phyloP scores from a whole-genome alignment of 2,329 filamentous ascomycete species.

The Alternaria panax region DNA sequence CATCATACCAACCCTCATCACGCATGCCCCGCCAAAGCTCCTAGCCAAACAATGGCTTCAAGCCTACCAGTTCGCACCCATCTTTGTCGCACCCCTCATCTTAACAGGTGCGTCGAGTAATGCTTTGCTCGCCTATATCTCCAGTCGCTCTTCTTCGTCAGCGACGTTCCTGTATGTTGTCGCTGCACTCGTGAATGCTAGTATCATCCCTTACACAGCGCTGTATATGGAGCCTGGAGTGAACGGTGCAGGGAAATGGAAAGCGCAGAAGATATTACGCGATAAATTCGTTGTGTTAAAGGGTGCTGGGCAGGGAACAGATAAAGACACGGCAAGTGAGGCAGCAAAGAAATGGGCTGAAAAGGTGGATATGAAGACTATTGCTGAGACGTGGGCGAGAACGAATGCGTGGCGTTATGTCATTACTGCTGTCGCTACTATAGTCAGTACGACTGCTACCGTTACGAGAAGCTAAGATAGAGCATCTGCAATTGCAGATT shows the following conservation, averaged over 20 bases:
- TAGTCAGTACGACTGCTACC: conserved; percentile 26
- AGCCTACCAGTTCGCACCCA: conserved; percentile 48
- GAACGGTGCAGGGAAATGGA: conserved; percentile 52
- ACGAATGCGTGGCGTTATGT: conserved; percentile 29
- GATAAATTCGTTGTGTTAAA: conserved; percentile 29
- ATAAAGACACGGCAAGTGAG: conserved; percentile 24
- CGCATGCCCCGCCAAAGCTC: conserved; percentile 42
- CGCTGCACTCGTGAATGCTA: conserved; percentile 33
- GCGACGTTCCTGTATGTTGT: conserved; percentile 31
- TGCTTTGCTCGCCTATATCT: conserved; percentile 34
- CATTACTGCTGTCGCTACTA: conserved; percentile 22
- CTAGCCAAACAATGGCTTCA: conserved; percentile 52
- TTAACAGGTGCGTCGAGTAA: conserved; percentile 45
- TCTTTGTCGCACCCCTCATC: conserved; percentile 49
- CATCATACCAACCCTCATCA: conserved; percentile 46
- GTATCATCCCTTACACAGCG: conserved; percentile 49
- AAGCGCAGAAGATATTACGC: conserved; percentile 43
- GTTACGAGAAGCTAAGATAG: neutral
- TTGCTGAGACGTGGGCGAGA: conserved; percentile 26
- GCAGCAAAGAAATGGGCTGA: conserved; percentile 27
- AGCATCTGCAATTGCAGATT: neutral
- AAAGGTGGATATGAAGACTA: conserved; percentile 28
- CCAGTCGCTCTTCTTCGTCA: neutral
- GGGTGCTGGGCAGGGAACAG: conserved; percentile 17
- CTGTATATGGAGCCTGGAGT: conserved; percentile 51